These are phyloP conservation scores for Aegilops speltoides DNA, from an alignment of 176 grass and related monocot species.

Conservation along the genomic window DNA sequence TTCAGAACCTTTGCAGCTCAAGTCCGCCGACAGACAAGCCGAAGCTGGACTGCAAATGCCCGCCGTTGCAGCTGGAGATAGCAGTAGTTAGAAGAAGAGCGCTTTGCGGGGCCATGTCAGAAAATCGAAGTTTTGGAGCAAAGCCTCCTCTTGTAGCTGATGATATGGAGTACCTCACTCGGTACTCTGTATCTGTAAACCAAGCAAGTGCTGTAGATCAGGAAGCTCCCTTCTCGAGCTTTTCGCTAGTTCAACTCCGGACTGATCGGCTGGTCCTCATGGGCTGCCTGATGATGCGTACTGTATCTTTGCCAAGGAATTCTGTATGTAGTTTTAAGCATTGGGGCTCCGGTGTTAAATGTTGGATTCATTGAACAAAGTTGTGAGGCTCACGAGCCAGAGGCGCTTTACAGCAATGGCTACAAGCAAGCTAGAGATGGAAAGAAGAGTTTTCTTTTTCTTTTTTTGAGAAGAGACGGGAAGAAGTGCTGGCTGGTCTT, in stretches of 20 bases:
- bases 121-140: neutral
- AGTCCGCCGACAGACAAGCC: neutral
- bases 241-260: constrained; percentile 11
- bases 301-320: constrained; percentile 26
- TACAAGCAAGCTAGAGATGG: too few relatives aligned
- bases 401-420: too few relatives aligned
- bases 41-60: neutral
- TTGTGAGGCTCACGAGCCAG: too few relatives aligned
- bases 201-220: neutral
- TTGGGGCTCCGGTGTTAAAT: neutral
- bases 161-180: neutral
- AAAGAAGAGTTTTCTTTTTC: too few relatives aligned
- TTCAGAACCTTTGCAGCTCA: constrained; percentile 6
- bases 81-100: neutral
- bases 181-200: neutral
- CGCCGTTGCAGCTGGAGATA: neutral
- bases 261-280: constrained; percentile 11
- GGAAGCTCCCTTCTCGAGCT: constrained; percentile 31
- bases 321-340: constrained; percentile 23
- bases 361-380: neutral
- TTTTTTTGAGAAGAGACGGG: too few relatives aligned
- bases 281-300: neutral
- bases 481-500: too few relatives aligned
- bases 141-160: neutral
- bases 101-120: too few relatives aligned